Evolutionary conservation across 1,284 basidiomycete species (phyloP), one percentile per base, ranked within the genome.

Genomic region (Mycocalia duriaeana): DNA sequence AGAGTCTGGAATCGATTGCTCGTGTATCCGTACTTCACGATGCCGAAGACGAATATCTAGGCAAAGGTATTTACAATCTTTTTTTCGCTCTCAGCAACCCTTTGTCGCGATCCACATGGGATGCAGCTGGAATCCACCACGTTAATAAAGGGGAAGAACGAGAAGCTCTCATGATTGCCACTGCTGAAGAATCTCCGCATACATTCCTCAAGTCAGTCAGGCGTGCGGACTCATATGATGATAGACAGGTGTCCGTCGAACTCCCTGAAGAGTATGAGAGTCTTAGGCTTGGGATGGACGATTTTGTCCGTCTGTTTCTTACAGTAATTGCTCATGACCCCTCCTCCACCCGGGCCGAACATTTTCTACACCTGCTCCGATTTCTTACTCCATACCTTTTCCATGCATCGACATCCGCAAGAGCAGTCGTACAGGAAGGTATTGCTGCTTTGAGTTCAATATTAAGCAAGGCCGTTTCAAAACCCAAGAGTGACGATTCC

Each of bases 261-360:
- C 67, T 79, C 44, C 79, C 72, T 1, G 77, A 86, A 38, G 77
- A 82, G 57, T 83, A 85, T 50, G 82, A 84, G 58, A 71, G 72
- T 24, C 72, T 71, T 50, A 64, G 73, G 2, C 73, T 91, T 19
- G 72, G 71, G 7, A 71, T 82, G 52, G 85, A 85, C 49, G 76
- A 91, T 56, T 73, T 91, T 35, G 76, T 89, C 25, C 76, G 81
- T 20, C 71, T 91, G 11, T 80, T 90, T 57, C 72, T 91, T 25
- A 91, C 88, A 2, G 83, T 90, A 50, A 89, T 91, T 47, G 87
- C 86, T 2, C 83, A 89, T 51, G 84, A 89, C 59, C 75, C 84
- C 8, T 71, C 76, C 1, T 80, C 81, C 38, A 62, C 73, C 19
- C 79, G 86, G 19, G 82, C 85, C 1, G 75, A 86, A 55, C 73